Percentiles rank a stretch among this genome's conserved stretches.
Evolutionary conservation across 169 alveolate genomes (phyloP).

Genomic region (Plasmodium inui): DNA sequence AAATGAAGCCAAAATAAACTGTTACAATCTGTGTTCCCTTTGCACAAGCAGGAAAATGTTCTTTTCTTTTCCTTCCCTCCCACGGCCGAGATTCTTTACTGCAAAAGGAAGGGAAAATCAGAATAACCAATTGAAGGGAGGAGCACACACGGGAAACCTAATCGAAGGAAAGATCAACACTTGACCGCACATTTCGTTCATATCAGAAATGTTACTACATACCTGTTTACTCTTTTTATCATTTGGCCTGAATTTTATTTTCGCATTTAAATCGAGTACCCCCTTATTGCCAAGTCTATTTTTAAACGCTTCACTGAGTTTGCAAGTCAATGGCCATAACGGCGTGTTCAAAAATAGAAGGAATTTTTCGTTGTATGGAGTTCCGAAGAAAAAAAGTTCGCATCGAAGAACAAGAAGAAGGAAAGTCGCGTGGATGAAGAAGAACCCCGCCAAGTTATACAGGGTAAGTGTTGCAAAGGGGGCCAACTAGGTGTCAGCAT

Average conservation of each 20-base stretch:
- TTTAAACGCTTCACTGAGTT: conserved; percentile 36
- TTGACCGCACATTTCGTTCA: conserved; percentile 17
- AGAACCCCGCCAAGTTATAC: conserved; percentile 81
- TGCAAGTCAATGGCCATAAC: background rate
- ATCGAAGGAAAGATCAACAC: background rate
- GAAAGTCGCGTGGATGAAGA: conserved; percentile 88
- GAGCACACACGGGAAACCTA: background rate
- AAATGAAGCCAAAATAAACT: background rate
- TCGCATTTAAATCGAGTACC: conserved; percentile 11
- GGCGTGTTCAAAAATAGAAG: conserved; percentile 17
- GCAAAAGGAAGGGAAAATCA: conserved; percentile 3
- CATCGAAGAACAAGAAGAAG: conserved; percentile 83
- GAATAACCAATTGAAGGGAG: background rate
- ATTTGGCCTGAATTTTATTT: conserved; percentile 1
- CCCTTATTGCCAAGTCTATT: conserved; percentile 16
- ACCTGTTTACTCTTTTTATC: conserved; percentile 23
- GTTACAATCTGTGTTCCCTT: background rate
- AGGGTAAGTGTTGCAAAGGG: conserved; percentile 71
- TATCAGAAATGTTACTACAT: conserved; percentile 38
- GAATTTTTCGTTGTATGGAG: conserved; percentile 77
- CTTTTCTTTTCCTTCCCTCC: conserved; percentile 6
- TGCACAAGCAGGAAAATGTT: background rate
- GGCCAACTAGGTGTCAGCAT: background rate
- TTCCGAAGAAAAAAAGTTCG: conserved; percentile 87
- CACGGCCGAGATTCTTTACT: background rate